Conservation (phyloP, 176 grass and related monocot species). For the Oropetium thomaeum region DNA sequence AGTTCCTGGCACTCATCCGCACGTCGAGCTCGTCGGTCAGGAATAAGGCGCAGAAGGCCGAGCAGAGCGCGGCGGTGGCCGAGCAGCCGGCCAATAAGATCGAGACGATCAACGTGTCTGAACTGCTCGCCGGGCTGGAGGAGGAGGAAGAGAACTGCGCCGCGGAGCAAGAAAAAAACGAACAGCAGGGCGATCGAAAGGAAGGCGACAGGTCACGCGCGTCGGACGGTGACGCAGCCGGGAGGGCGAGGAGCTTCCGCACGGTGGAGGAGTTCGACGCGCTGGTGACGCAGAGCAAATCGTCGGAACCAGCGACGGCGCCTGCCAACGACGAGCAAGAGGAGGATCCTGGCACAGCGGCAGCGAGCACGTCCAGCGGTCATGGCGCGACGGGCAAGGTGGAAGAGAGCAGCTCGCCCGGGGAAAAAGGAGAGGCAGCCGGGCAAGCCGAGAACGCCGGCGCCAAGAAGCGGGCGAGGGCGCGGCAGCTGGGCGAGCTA, state of each 20-base stretch:
- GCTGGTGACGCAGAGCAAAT: constrained; percentile 25
- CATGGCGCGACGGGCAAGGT: neutral
- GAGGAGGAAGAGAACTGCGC: constrained; percentile 54
- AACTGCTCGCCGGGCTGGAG: constrained; percentile 71
- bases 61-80: neutral
- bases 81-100: constrained; percentile 23
- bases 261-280: constrained; percentile 64
- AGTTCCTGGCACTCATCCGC: constrained; percentile 61
- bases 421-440: neutral
- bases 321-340: neutral
- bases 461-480: constrained; percentile 45
- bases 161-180: neutral
- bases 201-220: neutral
- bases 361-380: neutral
- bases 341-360: neutral
- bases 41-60: constrained; percentile 17
- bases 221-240: neutral
- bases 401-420: neutral
- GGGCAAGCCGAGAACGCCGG: neutral
- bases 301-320: neutral
- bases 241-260: constrained; percentile 47
- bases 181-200: neutral
- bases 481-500: constrained; percentile 51
- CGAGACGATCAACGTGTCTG: constrained; percentile 71
- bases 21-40: constrained; percentile 28